phyloP scores from a whole-genome alignment of 2,329 filamentous ascomycete species.

The Fusarium zealandicum region DNA sequence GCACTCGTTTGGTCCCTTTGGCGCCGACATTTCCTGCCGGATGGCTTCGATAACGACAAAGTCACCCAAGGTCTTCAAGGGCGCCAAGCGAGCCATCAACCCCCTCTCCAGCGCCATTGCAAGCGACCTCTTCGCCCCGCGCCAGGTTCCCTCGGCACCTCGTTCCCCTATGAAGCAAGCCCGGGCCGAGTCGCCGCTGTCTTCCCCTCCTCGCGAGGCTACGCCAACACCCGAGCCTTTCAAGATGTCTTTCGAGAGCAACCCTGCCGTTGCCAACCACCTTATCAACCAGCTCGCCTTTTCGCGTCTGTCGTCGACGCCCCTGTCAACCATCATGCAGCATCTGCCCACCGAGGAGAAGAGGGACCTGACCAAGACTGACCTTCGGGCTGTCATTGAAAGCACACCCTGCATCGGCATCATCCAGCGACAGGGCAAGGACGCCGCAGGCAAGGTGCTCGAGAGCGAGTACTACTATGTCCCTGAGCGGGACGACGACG shows the following conservation, averaged over 20 bases:
- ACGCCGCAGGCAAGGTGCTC: conserved; percentile 89
- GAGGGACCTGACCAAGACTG: conserved; percentile 64
- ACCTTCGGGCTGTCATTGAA: conserved; percentile 76
- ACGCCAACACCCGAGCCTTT: conserved; percentile 32
- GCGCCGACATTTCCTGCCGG: conserved; percentile 81
- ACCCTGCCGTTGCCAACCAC: conserved; percentile 74
- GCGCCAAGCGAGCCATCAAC: conserved; percentile 35
- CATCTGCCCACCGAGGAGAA: conserved; percentile 77
- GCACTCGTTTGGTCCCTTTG: conserved; percentile 90
- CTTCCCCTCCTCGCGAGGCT: conserved; percentile 35
- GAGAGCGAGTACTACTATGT: conserved; percentile 99
- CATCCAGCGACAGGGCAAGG: conserved; percentile 90
- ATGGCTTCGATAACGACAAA: conserved; percentile 78
- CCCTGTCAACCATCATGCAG: conserved; percentile 85
- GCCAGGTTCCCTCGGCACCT: conserved; percentile 32
- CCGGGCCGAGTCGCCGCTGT: conserved; percentile 38
- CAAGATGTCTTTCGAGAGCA: conserved; percentile 45
- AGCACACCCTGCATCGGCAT: conserved; percentile 81
- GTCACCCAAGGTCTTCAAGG: conserved; percentile 62
- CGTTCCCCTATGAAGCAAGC: conserved; percentile 37
- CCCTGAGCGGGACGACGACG: conserved; percentile 83
- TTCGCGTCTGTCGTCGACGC: conserved; percentile 89
- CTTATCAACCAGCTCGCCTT: conserved; percentile 95
- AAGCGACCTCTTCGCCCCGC: conserved; percentile 36
- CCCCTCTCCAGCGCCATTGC: conserved; percentile 32